Percentiles rank a stretch among this genome's conserved stretches.
Conservation (phyloP, 371 early-diverging fungal species). For the Zychaea mexicana region DNA sequence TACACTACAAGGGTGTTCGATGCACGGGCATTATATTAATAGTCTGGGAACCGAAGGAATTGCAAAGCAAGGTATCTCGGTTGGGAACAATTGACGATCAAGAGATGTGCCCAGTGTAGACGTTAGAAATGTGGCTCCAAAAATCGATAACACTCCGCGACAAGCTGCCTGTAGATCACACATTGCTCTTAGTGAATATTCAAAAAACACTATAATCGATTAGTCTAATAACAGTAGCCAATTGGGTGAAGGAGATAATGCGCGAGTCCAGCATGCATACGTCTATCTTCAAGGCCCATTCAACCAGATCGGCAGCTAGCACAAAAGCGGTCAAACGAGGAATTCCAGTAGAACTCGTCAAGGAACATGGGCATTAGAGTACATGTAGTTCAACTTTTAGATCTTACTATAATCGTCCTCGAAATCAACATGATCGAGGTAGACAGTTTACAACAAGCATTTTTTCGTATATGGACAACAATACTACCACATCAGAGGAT, state of each 20-base stretch:
- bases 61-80: too few species aligned
- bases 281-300: constrained; percentile 3
- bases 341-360: too few species aligned
- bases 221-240: constrained; percentile 1
- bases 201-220: not conserved
- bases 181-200: not conserved
- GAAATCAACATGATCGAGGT: not conserved
- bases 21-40: not conserved
- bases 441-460: too few species aligned
- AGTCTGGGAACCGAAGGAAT: too few species aligned
- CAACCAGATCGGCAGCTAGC: constrained; percentile 3
- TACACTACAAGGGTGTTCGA: not conserved
- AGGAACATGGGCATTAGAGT: constrained; percentile 11
- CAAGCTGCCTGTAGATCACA: not conserved
- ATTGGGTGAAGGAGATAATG: constrained; percentile 1
- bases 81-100: too few species aligned
- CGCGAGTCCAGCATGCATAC: constrained; percentile 4
- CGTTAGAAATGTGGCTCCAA: too few species aligned
- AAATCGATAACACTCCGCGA: too few species aligned
- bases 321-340: too few species aligned
- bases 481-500: too few species aligned
- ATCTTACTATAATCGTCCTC: constrained; percentile 1
- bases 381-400: not conserved
- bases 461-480: too few species aligned
- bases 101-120: too few species aligned